A percentile compares a stretch with the other conserved stretches of the same genome.
Evolutionary conservation across 192 early-diverging fungal species (phyloP).

Genomic region (Coemansia reversa): DNA sequence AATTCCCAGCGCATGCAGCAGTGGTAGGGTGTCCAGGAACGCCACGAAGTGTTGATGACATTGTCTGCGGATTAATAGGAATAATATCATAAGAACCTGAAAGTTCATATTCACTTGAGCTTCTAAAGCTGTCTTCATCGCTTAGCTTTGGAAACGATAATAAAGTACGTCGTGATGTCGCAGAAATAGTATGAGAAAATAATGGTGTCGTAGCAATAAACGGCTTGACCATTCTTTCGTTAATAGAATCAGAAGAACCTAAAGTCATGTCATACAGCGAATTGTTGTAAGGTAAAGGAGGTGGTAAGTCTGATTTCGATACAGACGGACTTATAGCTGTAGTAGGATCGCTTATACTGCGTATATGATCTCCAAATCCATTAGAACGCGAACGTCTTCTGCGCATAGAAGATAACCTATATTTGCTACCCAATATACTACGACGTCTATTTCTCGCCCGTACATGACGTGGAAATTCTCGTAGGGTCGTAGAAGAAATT

Average conservation of each 20-base stretch:
- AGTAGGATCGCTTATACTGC: conserved; percentile 44
- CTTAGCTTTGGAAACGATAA: conserved; percentile 20
- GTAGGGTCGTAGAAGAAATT: conserved; percentile 2
- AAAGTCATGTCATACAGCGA: conserved; percentile 10
- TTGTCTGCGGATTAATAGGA: not conserved
- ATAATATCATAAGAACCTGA: conserved; percentile 9
- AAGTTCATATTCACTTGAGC: conserved; percentile 6
- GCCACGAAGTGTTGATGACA: conserved; percentile 27
- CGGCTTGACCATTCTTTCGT: conserved; percentile 8
- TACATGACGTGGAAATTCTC: conserved; percentile 39
- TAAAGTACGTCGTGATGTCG: conserved; percentile 4
- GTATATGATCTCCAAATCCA: conserved; percentile 24
- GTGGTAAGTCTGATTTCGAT: not conserved
- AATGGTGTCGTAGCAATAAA: conserved; percentile 11
- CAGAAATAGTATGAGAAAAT: not conserved
- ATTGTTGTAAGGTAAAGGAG: too few species aligned
- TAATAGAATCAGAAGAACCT: not conserved
- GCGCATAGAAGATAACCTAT: conserved; percentile 37
- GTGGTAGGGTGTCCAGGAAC: conserved; percentile 32
- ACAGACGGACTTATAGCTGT: conserved; percentile 14
- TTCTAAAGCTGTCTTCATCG: conserved; percentile 9
- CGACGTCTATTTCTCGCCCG: conserved; percentile 35
- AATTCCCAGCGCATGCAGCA: not conserved
- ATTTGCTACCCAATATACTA: conserved; percentile 47
- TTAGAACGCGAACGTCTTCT: conserved; percentile 16